phyloP scores from a whole-genome alignment of 2,329 filamentous ascomycete species.

The Ophiostoma perfectum region DNA sequence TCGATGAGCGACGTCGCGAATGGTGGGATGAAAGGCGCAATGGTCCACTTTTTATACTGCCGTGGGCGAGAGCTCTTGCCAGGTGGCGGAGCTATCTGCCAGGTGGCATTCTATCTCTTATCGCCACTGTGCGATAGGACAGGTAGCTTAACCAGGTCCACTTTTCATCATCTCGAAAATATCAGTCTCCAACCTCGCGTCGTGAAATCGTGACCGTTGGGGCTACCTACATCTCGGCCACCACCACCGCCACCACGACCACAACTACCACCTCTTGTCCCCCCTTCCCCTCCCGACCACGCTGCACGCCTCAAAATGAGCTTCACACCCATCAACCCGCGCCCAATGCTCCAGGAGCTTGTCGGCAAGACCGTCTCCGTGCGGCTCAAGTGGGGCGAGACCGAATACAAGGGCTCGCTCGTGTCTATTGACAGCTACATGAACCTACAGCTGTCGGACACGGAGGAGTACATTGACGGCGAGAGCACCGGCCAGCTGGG shows the following conservation, averaged over 20 bases:
- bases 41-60: neutral
- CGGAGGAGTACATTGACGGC: constrained; percentile 86
- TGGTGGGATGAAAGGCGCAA: too few relatives aligned
- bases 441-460: constrained; percentile 90
- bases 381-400: constrained; percentile 95
- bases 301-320: constrained; percentile 23
- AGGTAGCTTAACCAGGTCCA: constrained; percentile 15
- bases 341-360: constrained; percentile 89
- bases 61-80: neutral
- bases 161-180: constrained; percentile 12
- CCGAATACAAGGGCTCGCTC: constrained; percentile 90
- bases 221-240: neutral
- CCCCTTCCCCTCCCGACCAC: neutral
- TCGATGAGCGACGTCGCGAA: neutral
- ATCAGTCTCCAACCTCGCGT: constrained; percentile 20
- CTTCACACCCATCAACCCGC: constrained; percentile 92
- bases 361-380: constrained; percentile 88
- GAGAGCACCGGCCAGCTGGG: constrained; percentile 80
- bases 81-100: neutral
- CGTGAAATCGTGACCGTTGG: neutral
- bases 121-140: neutral
- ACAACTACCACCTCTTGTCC: neutral
- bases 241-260: neutral
- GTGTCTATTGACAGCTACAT: constrained; percentile 94
- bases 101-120: constrained; percentile 5